Evolutionary conservation across 495 filamentous ascomycete genomes (phyloP), one percentile per base, ranked within the genome.

Genomic region (Cercophora samala): DNA sequence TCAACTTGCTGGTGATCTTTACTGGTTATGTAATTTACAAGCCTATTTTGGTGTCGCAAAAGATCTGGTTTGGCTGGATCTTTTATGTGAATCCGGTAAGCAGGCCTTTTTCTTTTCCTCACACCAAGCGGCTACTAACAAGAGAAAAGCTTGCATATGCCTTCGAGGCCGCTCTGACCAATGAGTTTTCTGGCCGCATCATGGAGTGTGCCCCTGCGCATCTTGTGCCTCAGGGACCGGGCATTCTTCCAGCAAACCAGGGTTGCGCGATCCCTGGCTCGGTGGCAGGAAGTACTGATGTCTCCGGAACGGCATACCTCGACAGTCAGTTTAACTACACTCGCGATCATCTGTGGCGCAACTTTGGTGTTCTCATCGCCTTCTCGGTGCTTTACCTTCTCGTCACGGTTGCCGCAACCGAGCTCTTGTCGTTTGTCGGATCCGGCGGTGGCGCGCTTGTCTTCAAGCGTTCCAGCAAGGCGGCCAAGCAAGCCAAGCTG

Each of bases 1-100:
- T 80, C 89, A 60, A 91, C 91, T 82, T 88, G 83, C 56, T 86
- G 83, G 25, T 93, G 60, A 86, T 93, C n/a, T 94, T 91, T 75
- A 91, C 90, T 9, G 90, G 90, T 32, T 94, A 90, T 70, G 76
- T 89, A 4, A 90, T 93, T 24, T 87, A 88, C 21, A 86, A 85
- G 0, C 83, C 79, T 60, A 84, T 90, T 56, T 89, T 93, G 87
- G 82, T 75, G 19, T 60, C 58, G 23, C 58, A 77, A 22, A 73
- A 88, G 67, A 89, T 89, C 0, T 93, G 90, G 89, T 86, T 93
- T 26, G 84, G 83, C 23, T 96, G 92, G 92, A 77, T 94, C 1
- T 84, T 83, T 18, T 89, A 86, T 79, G 83, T 95, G 64, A 91
- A 94, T 64, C 92, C 92, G 0, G 81, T 94, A 65, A 26, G 58